Base-by-base conservation (phyloP, 2,329 filamentous ascomycete genomes). In the Talaromyces sp. region DNA sequence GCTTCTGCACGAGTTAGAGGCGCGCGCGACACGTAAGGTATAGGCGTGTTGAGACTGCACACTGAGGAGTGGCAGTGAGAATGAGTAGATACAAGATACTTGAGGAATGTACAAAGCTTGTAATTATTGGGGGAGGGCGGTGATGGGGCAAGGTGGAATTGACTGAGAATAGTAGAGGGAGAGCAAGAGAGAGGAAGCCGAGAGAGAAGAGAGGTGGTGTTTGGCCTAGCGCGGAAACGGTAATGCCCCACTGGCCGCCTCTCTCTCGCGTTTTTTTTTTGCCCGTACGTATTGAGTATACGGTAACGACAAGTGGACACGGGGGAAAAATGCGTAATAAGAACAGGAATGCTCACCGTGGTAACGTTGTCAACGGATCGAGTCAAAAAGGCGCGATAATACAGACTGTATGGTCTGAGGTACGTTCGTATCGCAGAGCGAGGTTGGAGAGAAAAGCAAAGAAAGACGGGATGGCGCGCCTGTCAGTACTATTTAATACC, bases 201-300 rank as follows among this genome's bases (percentile, higher is more conserved):
- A 41, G 38, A 17, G 41, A 24, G 43, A 46, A 70, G 72, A 71
- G 72, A 68, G 43, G 43, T 64, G 69, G 73, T 76, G 72, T 76
- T 75, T 76, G 74, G 73, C 72, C 69, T 76, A 75, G 74, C 74
- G 74, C 70, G 72, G 69, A 73, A 73, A 65, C 65, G 68, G 53
- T 41, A 55, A 41, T 55, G 71, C 73, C 73, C 74, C 74, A 75
- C 73, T 69, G 65, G 64, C 67, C 65, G 66, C 62, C 32, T 62
- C 55, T 13, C 43, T 50, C 59, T 61, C 59, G 59, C 59, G 59
- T 61, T 55, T 50, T 41, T 29, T 38, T 13, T 14, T n/a, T 29
- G 49, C 26, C 26, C 26, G 27, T 52, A 14, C 24, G 38, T 43
- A 43, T 19, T 43, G 17, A n/a, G 41, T 43, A 43, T 11, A 19